A percentile compares a stretch with the other conserved stretches of the same genome.
Evolutionary conservation across 257 asterid genomes (phyloP).

Genomic region (Jaltomata sinuosa): DNA sequence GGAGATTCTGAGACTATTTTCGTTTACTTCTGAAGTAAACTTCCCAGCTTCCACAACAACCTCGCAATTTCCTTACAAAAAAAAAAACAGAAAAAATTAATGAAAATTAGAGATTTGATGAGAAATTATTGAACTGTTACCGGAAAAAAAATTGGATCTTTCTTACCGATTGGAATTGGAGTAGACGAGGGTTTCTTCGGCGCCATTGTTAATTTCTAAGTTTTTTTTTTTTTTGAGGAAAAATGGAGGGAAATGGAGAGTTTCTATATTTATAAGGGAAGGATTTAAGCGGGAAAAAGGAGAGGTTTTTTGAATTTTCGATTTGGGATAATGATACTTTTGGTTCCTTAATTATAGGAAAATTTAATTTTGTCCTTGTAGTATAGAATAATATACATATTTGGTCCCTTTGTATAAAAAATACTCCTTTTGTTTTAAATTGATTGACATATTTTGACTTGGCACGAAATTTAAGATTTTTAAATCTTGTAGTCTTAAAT

Average conservation of each 20-base stretch:
- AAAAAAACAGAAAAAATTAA: not conserved
- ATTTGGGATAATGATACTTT: not conserved
- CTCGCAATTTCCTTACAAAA: not conserved
- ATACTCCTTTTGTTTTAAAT: too few relatives aligned
- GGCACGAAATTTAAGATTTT: too few relatives aligned
- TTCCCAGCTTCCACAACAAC: slow-evolving; percentile 1
- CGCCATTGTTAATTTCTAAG: not conserved
- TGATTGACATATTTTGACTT: too few relatives aligned
- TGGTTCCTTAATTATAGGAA: not conserved
- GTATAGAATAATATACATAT: too few relatives aligned
- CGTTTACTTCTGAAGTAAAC: not conserved
- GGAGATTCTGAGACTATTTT: not conserved
- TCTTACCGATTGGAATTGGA: not conserved
- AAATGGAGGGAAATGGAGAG: not conserved
- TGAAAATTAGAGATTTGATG: not conserved
- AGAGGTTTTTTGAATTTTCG: not conserved
- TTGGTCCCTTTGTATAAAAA: not conserved
- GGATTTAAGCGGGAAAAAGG: not conserved
- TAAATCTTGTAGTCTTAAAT: too few relatives aligned
- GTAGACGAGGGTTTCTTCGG: not conserved
- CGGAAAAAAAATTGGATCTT: not conserved
- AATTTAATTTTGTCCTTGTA: not conserved
- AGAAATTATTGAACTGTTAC: not conserved
- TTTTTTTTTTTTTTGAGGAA: not conserved
- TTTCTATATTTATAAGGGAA: not conserved